Percentiles rank a stretch among this genome's conserved stretches.
phyloP scores from a whole-genome alignment of 352 stramenopile species.

The Phytopythium chamaehyphon region DNA sequence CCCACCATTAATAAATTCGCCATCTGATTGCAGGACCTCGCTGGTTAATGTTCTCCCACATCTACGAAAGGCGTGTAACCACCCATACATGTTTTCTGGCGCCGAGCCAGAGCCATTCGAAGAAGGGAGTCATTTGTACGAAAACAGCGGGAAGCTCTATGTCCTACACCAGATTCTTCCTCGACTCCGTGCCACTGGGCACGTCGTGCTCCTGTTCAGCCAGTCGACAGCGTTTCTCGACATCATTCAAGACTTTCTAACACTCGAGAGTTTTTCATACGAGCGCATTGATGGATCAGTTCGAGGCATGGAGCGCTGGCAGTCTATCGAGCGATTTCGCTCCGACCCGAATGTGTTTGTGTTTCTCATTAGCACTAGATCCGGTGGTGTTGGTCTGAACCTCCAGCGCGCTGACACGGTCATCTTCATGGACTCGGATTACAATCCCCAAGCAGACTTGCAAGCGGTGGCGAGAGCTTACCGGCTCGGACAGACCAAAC shows the following conservation, averaged over 20 bases:
- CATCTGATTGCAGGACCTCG: conserved; percentile 28
- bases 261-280: conserved; percentile 69
- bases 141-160: conserved; percentile 79
- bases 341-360: conserved; percentile 89
- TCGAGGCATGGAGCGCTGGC: conserved; percentile 72
- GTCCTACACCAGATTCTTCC: conserved; percentile 83
- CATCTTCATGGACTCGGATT: conserved; percentile 79
- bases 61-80: conserved; percentile 72
- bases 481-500: conserved; percentile 65
- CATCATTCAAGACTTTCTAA: conserved; percentile 80
- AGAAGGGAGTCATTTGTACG: conserved; percentile 65
- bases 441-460: conserved; percentile 70
- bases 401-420: conserved; percentile 80
- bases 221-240: conserved; percentile 72
- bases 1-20: no score
- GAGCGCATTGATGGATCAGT: conserved; percentile 77
- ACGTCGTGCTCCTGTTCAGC: conserved; percentile 84
- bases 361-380: conserved; percentile 75
- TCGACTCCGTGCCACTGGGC: conserved; percentile 72
- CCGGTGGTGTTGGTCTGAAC: conserved; percentile 66
- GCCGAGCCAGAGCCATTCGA: conserved; percentile 70
- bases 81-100: conserved; percentile 92
- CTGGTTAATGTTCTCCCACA: conserved; percentile 99
- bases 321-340: conserved; percentile 77
- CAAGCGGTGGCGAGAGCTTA: conserved; percentile 71